Percentiles rank a stretch among this genome's conserved stretches.
Conservation (phyloP, 148 eudicot species). For the Polygonum aviculare region DNA sequence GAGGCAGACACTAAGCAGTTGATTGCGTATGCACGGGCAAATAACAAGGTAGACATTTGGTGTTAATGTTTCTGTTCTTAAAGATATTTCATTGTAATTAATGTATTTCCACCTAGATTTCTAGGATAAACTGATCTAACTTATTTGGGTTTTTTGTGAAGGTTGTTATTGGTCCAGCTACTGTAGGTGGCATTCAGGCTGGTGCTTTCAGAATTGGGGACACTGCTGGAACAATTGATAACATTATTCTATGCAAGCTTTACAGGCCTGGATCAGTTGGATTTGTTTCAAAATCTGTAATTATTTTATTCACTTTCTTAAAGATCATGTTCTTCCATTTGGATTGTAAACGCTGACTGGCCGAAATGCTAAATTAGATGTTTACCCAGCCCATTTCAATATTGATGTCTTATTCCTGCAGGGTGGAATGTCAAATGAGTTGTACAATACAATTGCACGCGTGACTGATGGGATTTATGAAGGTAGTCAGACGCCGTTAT, state of each 20-base stretch:
- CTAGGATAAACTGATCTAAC: too few relatives aligned
- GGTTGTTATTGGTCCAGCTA: slow-evolving; percentile 96
- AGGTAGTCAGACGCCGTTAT: slow-evolving; percentile 34
- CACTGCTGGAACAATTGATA: slow-evolving; percentile 93
- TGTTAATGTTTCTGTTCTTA: slow-evolving; percentile 14
- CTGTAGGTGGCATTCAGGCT: slow-evolving; percentile 98
- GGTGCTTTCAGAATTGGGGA: slow-evolving; percentile 99
- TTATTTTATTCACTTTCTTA: slow-evolving; percentile 13
- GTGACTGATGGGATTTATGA: slow-evolving; percentile 96
- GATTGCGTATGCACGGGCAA: slow-evolving; percentile 80
- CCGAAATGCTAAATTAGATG: neutral
- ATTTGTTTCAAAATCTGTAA: slow-evolving; percentile 95
- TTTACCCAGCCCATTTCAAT: neutral
- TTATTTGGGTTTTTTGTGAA: slow-evolving; percentile 19
- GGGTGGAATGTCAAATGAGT: slow-evolving; percentile 99
- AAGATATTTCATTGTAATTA: slow-evolving; percentile 32
- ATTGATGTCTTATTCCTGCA: slow-evolving; percentile 23
- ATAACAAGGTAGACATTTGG: slow-evolving; percentile 62
- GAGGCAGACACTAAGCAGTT: slow-evolving; percentile 88
- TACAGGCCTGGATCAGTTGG: slow-evolving; percentile 99
- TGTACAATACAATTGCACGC: slow-evolving; percentile 90
- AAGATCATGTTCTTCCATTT: neutral
- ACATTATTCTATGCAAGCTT: slow-evolving; percentile 80
- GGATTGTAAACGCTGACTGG: neutral
- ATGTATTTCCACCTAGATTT: neutral